These are phyloP conservation scores for Miamiensis avidus DNA, from an alignment of 169 alveolate genomes.

Conservation along the genomic window DNA sequence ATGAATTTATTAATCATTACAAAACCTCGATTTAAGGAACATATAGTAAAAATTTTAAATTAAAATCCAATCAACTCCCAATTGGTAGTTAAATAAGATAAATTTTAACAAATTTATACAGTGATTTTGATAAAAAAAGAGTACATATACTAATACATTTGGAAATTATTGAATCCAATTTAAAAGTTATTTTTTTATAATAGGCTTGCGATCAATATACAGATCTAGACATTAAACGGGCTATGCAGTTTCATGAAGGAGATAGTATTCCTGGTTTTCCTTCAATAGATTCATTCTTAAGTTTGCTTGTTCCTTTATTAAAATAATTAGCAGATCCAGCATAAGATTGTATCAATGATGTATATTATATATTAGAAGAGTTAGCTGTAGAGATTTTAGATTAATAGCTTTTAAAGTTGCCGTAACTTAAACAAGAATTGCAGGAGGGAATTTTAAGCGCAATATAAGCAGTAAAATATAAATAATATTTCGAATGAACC, in stretches of 20 bases:
- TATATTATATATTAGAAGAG: constrained; percentile 54
- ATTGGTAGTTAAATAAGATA: neutral
- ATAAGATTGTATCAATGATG: constrained; percentile 49
- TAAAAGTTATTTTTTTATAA: no score
- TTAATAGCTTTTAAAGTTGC: constrained; percentile 45
- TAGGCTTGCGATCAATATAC: constrained; percentile 38
- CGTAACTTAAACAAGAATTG: constrained; percentile 39
- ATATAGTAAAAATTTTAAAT: constrained; percentile 78
- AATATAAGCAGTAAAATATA: constrained; percentile 23
- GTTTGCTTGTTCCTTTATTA: constrained; percentile 63
- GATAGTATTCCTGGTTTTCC: constrained; percentile 98
- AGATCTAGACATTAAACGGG: constrained; percentile 94
- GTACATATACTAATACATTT: neutral
- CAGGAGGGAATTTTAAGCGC: constrained; percentile 30
- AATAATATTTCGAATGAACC: neutral
- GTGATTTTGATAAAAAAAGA: neutral
- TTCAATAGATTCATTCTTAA: constrained; percentile 68
- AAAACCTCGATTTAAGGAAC: constrained; percentile 93
- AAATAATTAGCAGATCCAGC: constrained; percentile 66
- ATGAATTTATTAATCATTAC: constrained; percentile 95
- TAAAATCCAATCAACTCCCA: neutral
- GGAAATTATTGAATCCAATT: no score
- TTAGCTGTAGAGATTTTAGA: constrained; percentile 60
- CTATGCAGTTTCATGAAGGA: constrained; percentile 97
- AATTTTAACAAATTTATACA: no score